These are phyloP conservation scores for Centella asiatica DNA, from an alignment of 129 eudicot species.

Conservation along the genomic window DNA sequence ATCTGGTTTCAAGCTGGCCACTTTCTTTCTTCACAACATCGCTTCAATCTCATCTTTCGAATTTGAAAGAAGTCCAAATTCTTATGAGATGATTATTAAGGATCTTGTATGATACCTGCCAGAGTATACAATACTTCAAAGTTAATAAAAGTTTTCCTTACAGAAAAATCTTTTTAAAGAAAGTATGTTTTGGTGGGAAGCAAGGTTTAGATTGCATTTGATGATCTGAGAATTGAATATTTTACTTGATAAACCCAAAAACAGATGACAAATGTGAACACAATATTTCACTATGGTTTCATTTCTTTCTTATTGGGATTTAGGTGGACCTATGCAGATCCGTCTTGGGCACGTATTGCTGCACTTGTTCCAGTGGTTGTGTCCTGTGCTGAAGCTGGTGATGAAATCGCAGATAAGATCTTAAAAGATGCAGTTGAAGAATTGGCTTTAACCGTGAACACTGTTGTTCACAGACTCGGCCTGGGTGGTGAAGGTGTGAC, in stretches of 20 bases:
- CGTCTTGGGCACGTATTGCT: constrained; percentile 97
- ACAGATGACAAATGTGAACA: neutral
- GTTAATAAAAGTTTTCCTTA: neutral
- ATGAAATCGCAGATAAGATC: constrained; percentile 57
- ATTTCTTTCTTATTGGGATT: constrained; percentile 32
- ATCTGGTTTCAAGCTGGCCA: no score
- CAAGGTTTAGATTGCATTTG: no score
- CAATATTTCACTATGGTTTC: constrained; percentile 10
- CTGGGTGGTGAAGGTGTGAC: constrained; percentile 59
- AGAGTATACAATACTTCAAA: neutral
- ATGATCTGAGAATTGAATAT: neutral
- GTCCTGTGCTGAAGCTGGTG: constrained; percentile 77
- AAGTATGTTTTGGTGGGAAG: no score
- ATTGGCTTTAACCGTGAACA: constrained; percentile 59
- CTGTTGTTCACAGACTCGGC: constrained; percentile 64
- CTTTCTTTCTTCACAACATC: neutral
- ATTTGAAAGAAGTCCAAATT: no score
- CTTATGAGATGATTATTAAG: neutral
- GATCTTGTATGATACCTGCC: no score
- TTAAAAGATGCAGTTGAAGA: constrained; percentile 60
- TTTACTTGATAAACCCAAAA: neutral
- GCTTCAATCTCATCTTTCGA: neutral
- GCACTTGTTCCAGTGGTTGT: constrained; percentile 78
- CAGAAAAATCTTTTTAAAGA: no score
- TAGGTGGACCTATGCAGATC: constrained; percentile 98